phyloP scores from a whole-genome alignment of 140 eudicot genomes.

The Oenanthe javanica region DNA sequence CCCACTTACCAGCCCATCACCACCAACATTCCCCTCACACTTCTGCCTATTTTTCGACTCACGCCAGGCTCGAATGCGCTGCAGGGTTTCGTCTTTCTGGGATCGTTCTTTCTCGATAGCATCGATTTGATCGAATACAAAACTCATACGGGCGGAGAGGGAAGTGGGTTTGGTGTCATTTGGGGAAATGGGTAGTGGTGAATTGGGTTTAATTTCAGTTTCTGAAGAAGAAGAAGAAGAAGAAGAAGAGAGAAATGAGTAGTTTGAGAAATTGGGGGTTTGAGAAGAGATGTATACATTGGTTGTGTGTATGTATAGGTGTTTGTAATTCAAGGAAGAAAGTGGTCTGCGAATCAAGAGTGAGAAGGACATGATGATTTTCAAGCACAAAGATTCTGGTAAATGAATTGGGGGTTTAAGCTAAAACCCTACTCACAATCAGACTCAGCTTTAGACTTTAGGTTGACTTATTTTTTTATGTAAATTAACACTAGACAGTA shows the following conservation, averaged over 20 bases:
- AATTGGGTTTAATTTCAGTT: conserved; percentile 6
- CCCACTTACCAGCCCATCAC: background rate
- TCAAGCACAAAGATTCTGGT: background rate
- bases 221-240: too few relatives aligned
- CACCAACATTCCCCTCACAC: background rate
- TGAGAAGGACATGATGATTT: conserved; percentile 26
- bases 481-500: too few relatives aligned
- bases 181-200: conserved; percentile 1
- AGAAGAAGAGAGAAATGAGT: conserved; percentile 25
- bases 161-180: conserved; percentile 51
- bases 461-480: too few relatives aligned
- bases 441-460: too few relatives aligned
- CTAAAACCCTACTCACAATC: conserved; percentile 16
- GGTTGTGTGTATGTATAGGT: background rate
- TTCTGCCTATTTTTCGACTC: conserved; percentile 46
- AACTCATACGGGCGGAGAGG: conserved; percentile 85
- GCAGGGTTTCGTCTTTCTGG: conserved; percentile 77
- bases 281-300: background rate
- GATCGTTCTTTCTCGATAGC: conserved; percentile 66
- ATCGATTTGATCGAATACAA: conserved; percentile 91
- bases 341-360: conserved; percentile 34
- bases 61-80: conserved; percentile 90
- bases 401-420: background rate
- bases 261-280: conserved; percentile 16
- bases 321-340: conserved; percentile 9